Evolutionary conservation across 192 early-diverging fungal species (phyloP), one percentile per base, ranked within the genome.

Genomic region (Lobosporangium transversale): DNA sequence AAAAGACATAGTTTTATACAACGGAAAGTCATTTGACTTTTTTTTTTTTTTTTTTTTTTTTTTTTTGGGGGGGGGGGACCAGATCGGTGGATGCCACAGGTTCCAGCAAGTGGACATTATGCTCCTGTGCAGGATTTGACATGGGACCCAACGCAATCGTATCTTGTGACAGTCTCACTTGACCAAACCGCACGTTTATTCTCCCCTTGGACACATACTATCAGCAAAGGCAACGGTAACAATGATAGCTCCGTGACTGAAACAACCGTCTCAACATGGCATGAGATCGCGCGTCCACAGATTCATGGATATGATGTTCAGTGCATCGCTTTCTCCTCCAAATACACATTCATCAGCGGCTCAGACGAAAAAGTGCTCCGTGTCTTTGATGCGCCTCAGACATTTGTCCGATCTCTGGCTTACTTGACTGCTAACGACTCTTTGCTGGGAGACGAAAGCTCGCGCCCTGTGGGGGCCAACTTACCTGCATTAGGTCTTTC

Each of bases 281-380:
- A 93, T 79, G 97, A 99, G 78, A 86, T 96, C 31, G 94, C 91
- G 7, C 85, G 97, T 10, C 94, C 97, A 30, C 97, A 99, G 80
- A 93, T 98, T 44, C 97, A 99, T 66, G 97, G 97, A 5, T 98
- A 98, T 74, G 94, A 97, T 71, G 81, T 96, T 56, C 87, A 94
- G 35, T 95, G 94, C 74, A 80, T 96, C 21, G 88, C 92, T 1
- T 95, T 97, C 60, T 79, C 92, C 10, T 58, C 87, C 58, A 78
- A 85, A 24, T 93, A 89, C 80, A 79, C 74, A 45, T 97, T 91
- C 81, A 92, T 94, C 7, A 88, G 89, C 55, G 97, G 93, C 11
- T 94, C 96, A 24, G 97, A 99, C 67, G 97, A 99, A 65, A 99
- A 98, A 74, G 90, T 98, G 3, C 66, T 95, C 50, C 89, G 97